Percentiles rank a stretch among this genome's conserved stretches.
These are phyloP conservation scores for Dactylellina cionopaga DNA, from an alignment of 2,329 filamentous ascomycete species.

Conservation along the genomic window DNA sequence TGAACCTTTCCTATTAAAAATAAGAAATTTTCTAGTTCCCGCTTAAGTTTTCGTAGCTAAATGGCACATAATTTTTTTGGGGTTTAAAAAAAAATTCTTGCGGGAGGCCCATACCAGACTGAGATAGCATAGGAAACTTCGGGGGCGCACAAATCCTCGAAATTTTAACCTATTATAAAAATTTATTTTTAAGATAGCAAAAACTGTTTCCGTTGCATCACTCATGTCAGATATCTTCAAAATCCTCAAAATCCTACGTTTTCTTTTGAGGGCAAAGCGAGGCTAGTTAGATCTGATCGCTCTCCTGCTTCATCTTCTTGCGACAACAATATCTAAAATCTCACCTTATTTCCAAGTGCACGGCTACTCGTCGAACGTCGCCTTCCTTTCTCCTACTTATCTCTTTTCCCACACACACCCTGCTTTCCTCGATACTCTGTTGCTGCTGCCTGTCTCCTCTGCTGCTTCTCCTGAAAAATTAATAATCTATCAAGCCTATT, in stretches of 20 bases:
- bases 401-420: constrained; percentile 10
- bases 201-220: neutral
- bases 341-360: constrained; percentile 6
- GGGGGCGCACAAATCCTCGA: constrained; percentile 36
- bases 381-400: constrained; percentile 22
- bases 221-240: neutral
- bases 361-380: too few species aligned
- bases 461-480: constrained; percentile 40
- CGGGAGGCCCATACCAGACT: constrained; percentile 4
- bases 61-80: constrained; percentile 12
- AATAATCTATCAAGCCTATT: constrained; percentile 30
- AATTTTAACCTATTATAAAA: constrained; percentile 28
- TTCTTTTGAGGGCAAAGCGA: neutral
- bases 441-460: constrained; percentile 33
- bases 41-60: neutral
- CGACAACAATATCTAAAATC: constrained; percentile 29
- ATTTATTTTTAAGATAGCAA: constrained; percentile 18
- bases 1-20: constrained; percentile 3
- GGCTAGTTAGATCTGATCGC: neutral
- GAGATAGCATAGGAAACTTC: constrained; percentile 17
- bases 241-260: neutral
- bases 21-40: constrained; percentile 12
- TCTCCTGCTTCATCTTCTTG: constrained; percentile 13
- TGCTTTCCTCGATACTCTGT: constrained; percentile 13
- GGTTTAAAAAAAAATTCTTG: constrained; percentile 3